Evolutionary conservation across 441 rosid species (phyloP), one percentile per base, ranked within the genome.

Genomic region (Mallotus repandus): DNA sequence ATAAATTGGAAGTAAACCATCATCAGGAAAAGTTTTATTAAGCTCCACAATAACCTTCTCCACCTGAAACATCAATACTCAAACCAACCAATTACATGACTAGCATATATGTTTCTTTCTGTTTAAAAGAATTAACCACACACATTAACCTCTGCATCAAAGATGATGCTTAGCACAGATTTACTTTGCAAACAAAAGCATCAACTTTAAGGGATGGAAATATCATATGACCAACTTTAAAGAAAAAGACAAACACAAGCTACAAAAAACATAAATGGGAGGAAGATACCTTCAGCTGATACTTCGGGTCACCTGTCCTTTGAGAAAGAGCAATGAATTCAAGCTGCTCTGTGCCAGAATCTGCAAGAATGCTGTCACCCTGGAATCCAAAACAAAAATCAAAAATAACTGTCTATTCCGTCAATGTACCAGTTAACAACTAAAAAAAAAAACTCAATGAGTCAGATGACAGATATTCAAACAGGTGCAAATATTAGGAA

Each of bases 301-400:
- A 96, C 75, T 89, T 96, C n/a, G 86, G 96, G 77, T 96, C 98
- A 76, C 95, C 97, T 58, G 98, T 94, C 80, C 98, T 92, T 75
- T 94, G 99, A 67, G 99, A 94, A 78, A 96, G 99, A 76, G 98
- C 98, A 72, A 96, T 91, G 77, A 96, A 96, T 73, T 96, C 99
- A 19, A 96, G 84, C 87, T 94, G 98, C 80, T 96, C 99, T 8
- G 99, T 92, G 74, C 98, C 99, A 64, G 98, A 88, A 81, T 96
- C 99, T 63, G 99, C 99, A 73, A 96, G 95, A 70, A 96, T 91
- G 82, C 97, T 96, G 64, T 84, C 81, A 52, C 98, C 98, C 99
- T 96, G 75, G 45, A 76, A 59, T 80, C 66, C 81, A 61, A 45
- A 70, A 74, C 66, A 46, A 57, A 68, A 58, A 50, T 50, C 35